Conservation (phyloP, 345 rosid genomes). For the Cochlearia excelsa region DNA sequence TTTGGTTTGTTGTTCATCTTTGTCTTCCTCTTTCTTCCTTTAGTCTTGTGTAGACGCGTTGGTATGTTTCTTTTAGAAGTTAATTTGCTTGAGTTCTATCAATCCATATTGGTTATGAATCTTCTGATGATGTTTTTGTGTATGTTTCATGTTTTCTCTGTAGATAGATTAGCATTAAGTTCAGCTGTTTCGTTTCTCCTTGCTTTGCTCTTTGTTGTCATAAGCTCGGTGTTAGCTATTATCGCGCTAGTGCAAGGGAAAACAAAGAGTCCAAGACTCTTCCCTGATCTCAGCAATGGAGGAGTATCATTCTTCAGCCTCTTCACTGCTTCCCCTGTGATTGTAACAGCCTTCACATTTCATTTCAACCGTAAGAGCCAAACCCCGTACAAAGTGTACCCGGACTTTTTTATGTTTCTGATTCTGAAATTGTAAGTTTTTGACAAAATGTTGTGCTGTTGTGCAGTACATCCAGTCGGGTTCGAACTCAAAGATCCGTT, state of each 20-base stretch:
- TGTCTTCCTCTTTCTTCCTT: conserved; percentile 60
- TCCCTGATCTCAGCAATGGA: conserved; percentile 50
- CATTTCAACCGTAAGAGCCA: conserved; percentile 77
- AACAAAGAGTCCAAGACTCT: conserved; percentile 56
- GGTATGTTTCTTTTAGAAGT: conserved; percentile 38
- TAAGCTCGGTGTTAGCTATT: conserved; percentile 66
- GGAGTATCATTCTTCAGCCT: conserved; percentile 60
- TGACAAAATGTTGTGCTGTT: background rate
- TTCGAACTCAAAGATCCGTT: conserved; percentile 65
- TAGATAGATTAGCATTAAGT: conserved; percentile 29
- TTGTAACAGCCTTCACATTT: conserved; percentile 86
- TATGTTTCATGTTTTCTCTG: background rate
- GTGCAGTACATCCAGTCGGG: conserved; percentile 79
- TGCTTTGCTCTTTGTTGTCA: conserved; percentile 67
- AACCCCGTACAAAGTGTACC: background rate
- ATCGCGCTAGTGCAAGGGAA: conserved; percentile 57
- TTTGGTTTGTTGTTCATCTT: conserved; percentile 54
- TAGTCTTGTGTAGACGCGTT: conserved; percentile 55
- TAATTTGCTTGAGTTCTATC: background rate
- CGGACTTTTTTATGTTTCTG: conserved; percentile 9
- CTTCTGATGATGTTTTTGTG: conserved; percentile 14
- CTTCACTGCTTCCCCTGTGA: conserved; percentile 87
- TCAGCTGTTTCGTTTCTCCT: conserved; percentile 42
- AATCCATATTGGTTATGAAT: background rate
- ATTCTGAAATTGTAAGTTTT: conserved; percentile 5